phyloP scores from a whole-genome alignment of 768 basidiomycete species.

The Boletus patriciae region DNA sequence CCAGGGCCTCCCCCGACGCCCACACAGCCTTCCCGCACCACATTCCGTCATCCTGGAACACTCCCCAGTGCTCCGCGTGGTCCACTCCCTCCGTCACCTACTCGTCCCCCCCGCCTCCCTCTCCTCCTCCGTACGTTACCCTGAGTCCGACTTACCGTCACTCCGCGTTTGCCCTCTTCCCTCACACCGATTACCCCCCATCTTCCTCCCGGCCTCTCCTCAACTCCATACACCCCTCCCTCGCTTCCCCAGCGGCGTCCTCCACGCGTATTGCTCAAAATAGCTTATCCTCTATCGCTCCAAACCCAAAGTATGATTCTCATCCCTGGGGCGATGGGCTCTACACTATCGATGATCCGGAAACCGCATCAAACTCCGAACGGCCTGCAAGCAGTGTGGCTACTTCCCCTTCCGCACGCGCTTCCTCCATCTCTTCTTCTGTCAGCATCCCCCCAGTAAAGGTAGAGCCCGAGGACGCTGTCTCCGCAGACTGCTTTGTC shows the following conservation, averaged over 20 bases:
- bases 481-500: conserved; percentile 32
- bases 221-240: conserved; percentile 13
- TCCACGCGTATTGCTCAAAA: conserved; percentile 18
- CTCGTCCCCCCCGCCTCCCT: conserved; percentile 22
- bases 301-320: conserved; percentile 23
- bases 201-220: conserved; percentile 22
- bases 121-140: conserved; percentile 26
- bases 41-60: conserved; percentile 22
- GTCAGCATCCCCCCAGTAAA: conserved; percentile 31
- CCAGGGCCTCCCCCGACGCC: conserved; percentile 24
- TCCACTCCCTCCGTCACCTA: conserved; percentile 18
- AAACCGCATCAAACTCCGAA: conserved; percentile 36
- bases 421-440: conserved; percentile 35
- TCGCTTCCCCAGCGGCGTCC: conserved; percentile 13
- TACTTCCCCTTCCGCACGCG: conserved; percentile 37
- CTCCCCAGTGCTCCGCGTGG: conserved; percentile 16
- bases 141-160: conserved; percentile 25
- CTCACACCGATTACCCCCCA: conserved; percentile 22
- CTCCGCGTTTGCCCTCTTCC: conserved; percentile 18
- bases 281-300: conserved; percentile 13
- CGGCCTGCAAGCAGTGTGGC: conserved; percentile 35
- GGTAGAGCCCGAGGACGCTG: conserved; percentile 31
- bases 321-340: conserved; percentile 33
- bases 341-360: conserved; percentile 35
- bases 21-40: conserved; percentile 13